These are phyloP conservation scores for Rhinocladiella mackenziei DNA, from an alignment of 2,329 filamentous ascomycete species.

Conservation along the genomic window DNA sequence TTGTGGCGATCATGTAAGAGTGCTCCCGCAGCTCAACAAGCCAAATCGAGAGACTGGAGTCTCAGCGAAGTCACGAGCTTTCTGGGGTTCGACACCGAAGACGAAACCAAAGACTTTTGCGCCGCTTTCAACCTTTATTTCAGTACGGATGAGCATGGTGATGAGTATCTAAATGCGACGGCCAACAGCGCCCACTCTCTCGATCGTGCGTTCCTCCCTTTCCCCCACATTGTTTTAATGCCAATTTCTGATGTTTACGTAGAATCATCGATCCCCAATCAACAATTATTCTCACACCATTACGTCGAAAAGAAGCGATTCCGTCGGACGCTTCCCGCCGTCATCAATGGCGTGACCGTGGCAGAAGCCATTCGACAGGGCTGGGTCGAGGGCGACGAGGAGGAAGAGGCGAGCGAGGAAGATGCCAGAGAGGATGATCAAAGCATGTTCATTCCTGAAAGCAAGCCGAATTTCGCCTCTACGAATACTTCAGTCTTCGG, in stretches of 20 bases:
- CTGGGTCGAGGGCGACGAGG: slow-evolving; percentile 44
- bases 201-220: slow-evolving; percentile 39
- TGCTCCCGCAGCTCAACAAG: slow-evolving; percentile 45
- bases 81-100: slow-evolving; percentile 54
- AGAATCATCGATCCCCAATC: slow-evolving; percentile 29
- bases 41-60: slow-evolving; percentile 55
- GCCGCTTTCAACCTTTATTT: slow-evolving; percentile 52
- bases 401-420: slow-evolving; percentile 38
- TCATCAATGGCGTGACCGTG: slow-evolving; percentile 56
- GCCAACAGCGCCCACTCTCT: slow-evolving; percentile 45
- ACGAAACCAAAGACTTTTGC: slow-evolving; percentile 53
- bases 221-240: slow-evolving; percentile 26
- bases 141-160: slow-evolving; percentile 43
- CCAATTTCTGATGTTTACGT: slow-evolving; percentile 29
- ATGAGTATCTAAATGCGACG: slow-evolving; percentile 49
- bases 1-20: slow-evolving; percentile 53
- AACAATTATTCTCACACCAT: slow-evolving; percentile 51
- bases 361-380: slow-evolving; percentile 48
- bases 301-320: slow-evolving; percentile 58
- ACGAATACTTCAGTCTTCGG: slow-evolving; percentile 7
- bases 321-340: slow-evolving; percentile 51
- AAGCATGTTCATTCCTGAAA: slow-evolving; percentile 29
- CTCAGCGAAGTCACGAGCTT: slow-evolving; percentile 49
- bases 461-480: slow-evolving; percentile 1
- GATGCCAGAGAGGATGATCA: slow-evolving; percentile 35